These are phyloP conservation scores for Citrus cavaleriei DNA, from an alignment of 345 rosid species.

Conservation along the genomic window DNA sequence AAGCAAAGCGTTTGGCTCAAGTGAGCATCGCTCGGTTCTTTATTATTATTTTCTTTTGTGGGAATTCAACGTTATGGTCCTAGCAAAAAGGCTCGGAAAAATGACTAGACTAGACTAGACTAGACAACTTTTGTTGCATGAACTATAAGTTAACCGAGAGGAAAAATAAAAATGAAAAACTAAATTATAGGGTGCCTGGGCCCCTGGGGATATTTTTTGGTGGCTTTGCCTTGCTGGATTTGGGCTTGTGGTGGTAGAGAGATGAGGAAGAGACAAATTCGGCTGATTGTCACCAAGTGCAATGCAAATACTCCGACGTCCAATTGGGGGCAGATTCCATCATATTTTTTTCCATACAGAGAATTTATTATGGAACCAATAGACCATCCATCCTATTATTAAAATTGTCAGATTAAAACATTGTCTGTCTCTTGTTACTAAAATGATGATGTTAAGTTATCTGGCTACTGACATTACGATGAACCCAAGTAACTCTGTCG, in stretches of 20 bases:
- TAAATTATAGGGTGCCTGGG: background rate
- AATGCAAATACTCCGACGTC: background rate
- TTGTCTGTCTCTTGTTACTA: background rate
- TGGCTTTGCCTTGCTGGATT: slow-evolving; percentile 2
- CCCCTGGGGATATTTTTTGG: background rate
- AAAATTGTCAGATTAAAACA: background rate
- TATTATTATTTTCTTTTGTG: background rate
- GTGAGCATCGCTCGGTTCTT: background rate
- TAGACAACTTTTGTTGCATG: background rate
- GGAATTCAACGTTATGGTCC: background rate
- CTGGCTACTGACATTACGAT: background rate
- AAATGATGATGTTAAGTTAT: background rate
- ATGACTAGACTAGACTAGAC: background rate
- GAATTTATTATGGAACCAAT: background rate
- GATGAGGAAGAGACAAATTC: background rate
- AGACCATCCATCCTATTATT: background rate
- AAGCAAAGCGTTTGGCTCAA: slow-evolving; percentile 1
- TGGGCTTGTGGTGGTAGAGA: background rate
- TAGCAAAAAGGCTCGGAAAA: background rate
- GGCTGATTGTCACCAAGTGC: slow-evolving; percentile 8
- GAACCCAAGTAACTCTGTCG: background rate
- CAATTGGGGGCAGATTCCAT: background rate
- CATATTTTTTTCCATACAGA: background rate
- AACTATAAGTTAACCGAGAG: background rate
- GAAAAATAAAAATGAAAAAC: no score